A percentile compares a stretch with the other conserved stretches of the same genome.
Evolutionary conservation across 345 rosid genomes (phyloP).

Genomic region (Populus nigra): DNA sequence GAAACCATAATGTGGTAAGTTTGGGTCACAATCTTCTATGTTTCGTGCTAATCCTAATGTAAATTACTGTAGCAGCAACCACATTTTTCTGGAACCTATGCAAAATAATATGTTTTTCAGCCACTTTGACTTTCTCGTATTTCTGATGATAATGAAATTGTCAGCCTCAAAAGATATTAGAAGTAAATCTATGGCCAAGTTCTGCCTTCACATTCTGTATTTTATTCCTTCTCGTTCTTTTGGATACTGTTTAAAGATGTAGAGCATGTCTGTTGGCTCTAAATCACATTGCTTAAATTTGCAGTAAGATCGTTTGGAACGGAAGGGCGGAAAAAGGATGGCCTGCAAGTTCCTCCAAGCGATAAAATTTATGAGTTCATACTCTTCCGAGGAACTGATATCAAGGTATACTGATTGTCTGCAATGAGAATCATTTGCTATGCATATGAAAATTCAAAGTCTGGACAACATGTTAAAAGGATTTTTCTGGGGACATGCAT

Average conservation of each 20-base stretch:
- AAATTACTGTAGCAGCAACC: background rate
- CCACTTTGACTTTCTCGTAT: background rate
- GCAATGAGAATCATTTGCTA: background rate
- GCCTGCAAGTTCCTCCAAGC: slow-evolving; percentile 20
- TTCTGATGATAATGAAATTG: background rate
- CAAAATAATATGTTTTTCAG: background rate
- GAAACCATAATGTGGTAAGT: background rate
- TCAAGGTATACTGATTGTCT: slow-evolving; percentile 11
- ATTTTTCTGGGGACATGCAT: background rate
- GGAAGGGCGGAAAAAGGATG: slow-evolving; percentile 24
- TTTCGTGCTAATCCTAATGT: background rate
- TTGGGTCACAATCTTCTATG: background rate
- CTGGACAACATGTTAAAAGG: background rate
- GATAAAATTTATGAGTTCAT: slow-evolving; percentile 22
- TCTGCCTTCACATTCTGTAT: background rate
- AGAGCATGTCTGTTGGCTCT: background rate
- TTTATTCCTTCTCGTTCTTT: background rate
- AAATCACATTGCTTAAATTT: background rate
- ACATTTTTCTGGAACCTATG: background rate
- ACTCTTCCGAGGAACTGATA: slow-evolving; percentile 22
- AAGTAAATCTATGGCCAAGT: background rate
- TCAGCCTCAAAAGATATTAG: background rate
- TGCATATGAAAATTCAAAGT: background rate
- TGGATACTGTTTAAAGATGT: background rate
- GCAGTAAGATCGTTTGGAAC: slow-evolving; percentile 26